A percentile compares a stretch with the other conserved stretches of the same genome.
phyloP scores from a whole-genome alignment of 1,284 basidiomycete genomes.

The Bjerkandera adusta region DNA sequence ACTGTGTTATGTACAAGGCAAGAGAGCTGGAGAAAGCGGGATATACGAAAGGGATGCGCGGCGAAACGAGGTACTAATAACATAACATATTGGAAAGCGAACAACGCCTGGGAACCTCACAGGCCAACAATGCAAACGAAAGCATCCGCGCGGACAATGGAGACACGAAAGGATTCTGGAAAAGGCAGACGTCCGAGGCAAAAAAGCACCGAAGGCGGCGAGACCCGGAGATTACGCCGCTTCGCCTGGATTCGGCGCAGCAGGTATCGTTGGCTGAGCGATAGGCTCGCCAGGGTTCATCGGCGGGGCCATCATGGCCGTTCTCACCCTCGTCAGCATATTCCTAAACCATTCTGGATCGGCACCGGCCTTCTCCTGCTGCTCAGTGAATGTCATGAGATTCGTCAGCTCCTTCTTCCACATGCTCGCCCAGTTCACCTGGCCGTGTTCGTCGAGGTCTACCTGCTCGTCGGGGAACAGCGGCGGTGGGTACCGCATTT shows the following conservation, averaged over 20 bases:
- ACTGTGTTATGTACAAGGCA: too few species aligned
- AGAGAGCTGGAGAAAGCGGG: background rate
- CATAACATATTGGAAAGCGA: background rate
- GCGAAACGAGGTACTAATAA: background rate
- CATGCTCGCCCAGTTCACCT: constrained; percentile 73
- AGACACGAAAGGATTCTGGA: too few species aligned
- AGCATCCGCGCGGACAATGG: too few species aligned
- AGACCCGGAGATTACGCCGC: constrained; percentile 14
- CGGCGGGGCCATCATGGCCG: constrained; percentile 61
- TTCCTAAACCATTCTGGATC: constrained; percentile 80
- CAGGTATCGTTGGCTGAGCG: constrained; percentile 39
- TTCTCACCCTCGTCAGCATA: constrained; percentile 74
- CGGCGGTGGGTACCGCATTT: constrained; percentile 58
- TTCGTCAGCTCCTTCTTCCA: constrained; percentile 76
- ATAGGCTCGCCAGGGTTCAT: constrained; percentile 53
- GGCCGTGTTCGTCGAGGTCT: constrained; percentile 73
- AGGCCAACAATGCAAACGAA: background rate
- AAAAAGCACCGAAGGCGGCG: background rate
- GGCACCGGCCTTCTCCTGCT: constrained; percentile 76
- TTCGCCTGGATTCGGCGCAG: constrained; percentile 25
- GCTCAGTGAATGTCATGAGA: constrained; percentile 65
- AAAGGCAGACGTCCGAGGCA: too few species aligned
- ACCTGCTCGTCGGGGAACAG: constrained; percentile 64
- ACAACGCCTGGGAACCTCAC: background rate
- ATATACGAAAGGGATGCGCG: background rate